Evolutionary conservation across 129 eudicot species (phyloP).

Genomic region (Helichrysum umbraculigerum): DNA sequence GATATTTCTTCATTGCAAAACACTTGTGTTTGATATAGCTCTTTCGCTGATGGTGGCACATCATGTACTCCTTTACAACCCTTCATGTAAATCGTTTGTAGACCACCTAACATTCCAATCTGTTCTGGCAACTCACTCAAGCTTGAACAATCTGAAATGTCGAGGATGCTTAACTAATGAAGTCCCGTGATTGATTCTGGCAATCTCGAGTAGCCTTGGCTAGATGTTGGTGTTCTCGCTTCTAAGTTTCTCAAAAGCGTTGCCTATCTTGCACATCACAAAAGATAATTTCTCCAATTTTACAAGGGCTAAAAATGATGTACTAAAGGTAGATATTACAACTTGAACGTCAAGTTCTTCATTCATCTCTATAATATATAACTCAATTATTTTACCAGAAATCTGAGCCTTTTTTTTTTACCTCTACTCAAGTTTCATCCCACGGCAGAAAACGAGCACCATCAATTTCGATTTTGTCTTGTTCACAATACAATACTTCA

Average conservation of each 20-base stretch:
- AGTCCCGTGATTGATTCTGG: slow-evolving; percentile 37
- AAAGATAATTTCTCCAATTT: slow-evolving; percentile 45
- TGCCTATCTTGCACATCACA: slow-evolving; percentile 39
- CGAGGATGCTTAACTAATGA: slow-evolving; percentile 25
- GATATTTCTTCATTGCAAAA: slow-evolving; percentile 26
- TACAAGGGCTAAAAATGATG: slow-evolving; percentile 19
- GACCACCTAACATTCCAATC: slow-evolving; percentile 26
- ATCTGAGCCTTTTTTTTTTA: too few species aligned
- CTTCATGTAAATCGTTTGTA: slow-evolving; percentile 38
- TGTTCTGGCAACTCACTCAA: slow-evolving; percentile 30
- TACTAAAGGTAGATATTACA: slow-evolving; percentile 24
- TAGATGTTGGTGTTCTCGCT: slow-evolving; percentile 12
- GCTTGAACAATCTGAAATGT: slow-evolving; percentile 40
- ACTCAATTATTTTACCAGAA: too few species aligned
- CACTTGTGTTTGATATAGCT: slow-evolving; percentile 6
- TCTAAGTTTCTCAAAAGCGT: slow-evolving; percentile 22
- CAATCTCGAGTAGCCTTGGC: slow-evolving; percentile 39
- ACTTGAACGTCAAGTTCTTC: too few species aligned
- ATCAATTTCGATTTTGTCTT: too few species aligned
- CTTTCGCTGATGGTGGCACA: slow-evolving; percentile 17
- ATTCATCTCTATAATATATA: too few species aligned
- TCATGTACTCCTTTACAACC: slow-evolving; percentile 36
- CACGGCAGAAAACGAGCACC: too few species aligned
- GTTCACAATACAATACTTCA: too few species aligned
- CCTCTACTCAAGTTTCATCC: too few species aligned